Evolutionary conservation across 2,329 filamentous ascomycete species (phyloP).

Genomic region (Rhynchosporium agropyri): DNA sequence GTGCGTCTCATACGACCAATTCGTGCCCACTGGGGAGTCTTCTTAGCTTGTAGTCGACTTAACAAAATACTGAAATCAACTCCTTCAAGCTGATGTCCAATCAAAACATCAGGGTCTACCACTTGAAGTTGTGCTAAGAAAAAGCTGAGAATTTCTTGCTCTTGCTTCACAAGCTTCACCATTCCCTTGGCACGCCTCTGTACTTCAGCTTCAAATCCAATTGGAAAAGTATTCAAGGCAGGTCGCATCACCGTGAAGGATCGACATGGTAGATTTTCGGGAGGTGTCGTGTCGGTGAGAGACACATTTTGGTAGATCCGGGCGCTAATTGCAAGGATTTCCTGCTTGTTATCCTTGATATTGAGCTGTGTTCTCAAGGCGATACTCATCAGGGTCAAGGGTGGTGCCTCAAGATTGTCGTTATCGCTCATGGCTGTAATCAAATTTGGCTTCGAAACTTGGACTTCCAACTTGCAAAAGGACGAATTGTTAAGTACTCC

Average conservation of each 20-base stretch:
- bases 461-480: conserved; percentile 93
- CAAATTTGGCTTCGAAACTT: conserved; percentile 75
- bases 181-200: conserved; percentile 72
- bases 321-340: conserved; percentile 88
- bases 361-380: conserved; percentile 88
- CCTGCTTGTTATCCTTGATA: conserved; percentile 90
- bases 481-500: conserved; percentile 85
- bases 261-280: conserved; percentile 84
- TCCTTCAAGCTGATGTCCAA: conserved; percentile 95
- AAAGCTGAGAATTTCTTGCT: conserved; percentile 81
- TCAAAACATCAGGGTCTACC: conserved; percentile 88
- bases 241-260: conserved; percentile 93
- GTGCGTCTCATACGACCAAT: conserved; percentile 83
- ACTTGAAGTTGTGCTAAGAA: conserved; percentile 88
- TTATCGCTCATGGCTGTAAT: conserved; percentile 74
- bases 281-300: conserved; percentile 82
- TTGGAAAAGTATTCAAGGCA: conserved; percentile 72
- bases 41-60: conserved; percentile 84
- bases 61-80: conserved; percentile 93
- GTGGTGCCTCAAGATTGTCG: conserved; percentile 80
- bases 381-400: conserved; percentile 94
- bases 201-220: conserved; percentile 81
- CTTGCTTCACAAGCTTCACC: conserved; percentile 80
- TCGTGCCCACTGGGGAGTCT: conserved; percentile 91
- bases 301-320: conserved; percentile 91